Evolutionary conservation across 768 basidiomycete genomes (phyloP).

Genomic region (Naganishia antarctica): DNA sequence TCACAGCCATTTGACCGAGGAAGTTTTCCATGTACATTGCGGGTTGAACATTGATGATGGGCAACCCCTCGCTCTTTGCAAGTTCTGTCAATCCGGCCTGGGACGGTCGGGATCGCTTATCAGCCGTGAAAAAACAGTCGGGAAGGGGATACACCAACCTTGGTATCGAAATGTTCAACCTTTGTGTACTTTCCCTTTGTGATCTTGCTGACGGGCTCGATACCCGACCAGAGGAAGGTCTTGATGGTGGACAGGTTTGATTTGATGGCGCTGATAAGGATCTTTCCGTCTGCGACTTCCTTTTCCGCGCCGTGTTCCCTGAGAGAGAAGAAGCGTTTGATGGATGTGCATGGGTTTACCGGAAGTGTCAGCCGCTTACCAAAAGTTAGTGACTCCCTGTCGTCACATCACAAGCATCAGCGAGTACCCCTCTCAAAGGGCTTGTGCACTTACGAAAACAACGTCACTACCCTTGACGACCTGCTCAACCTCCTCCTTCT

Average conservation of each 20-base stretch:
- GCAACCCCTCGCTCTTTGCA: slow-evolving; percentile 9
- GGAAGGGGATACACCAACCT: too few relatives aligned
- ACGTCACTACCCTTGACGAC: slow-evolving; percentile 37
- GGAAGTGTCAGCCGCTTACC: background rate
- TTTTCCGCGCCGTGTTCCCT: slow-evolving; percentile 21
- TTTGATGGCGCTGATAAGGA: slow-evolving; percentile 26
- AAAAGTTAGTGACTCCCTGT: slow-evolving; percentile 30
- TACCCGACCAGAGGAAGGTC: slow-evolving; percentile 26
- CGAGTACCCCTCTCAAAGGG: too few relatives aligned
- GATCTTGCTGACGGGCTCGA: slow-evolving; percentile 20
- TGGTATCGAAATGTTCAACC: slow-evolving; percentile 32
- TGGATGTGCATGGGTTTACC: background rate
- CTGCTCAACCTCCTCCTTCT: slow-evolving; percentile 29
- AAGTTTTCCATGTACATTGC: slow-evolving; percentile 24
- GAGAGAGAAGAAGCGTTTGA: background rate
- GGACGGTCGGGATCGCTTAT: background rate
- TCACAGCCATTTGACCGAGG: slow-evolving; percentile 1
- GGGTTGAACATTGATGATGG: slow-evolving; percentile 13
- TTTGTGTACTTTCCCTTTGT: slow-evolving; percentile 29
- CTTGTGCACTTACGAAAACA: slow-evolving; percentile 32
- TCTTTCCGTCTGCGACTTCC: slow-evolving; percentile 24
- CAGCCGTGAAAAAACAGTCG: too few relatives aligned
- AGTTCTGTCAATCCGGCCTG: slow-evolving; percentile 22
- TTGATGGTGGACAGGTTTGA: background rate
- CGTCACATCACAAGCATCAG: background rate